Base-by-base conservation (phyloP, 2,329 filamentous ascomycete species). In the Colletotrichum cordylinicola region DNA sequence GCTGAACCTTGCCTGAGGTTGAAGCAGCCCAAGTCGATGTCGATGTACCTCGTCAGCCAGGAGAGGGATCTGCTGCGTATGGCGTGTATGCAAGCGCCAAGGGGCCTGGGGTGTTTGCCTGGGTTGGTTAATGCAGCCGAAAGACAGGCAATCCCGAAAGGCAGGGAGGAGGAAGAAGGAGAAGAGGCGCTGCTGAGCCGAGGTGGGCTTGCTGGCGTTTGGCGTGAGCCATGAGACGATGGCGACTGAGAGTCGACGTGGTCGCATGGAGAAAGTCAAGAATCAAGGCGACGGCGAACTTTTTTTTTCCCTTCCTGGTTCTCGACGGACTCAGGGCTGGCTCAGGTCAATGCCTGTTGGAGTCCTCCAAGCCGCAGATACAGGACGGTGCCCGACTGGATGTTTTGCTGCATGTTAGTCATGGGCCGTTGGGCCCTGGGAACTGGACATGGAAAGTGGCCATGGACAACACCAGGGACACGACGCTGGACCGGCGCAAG, bases 321-420 rank as follows among this genome's bases (percentile, higher is more conserved):
- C 39, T 43, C 21, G 56, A 55, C 58, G 61, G 66, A 58, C 60
- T 29, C 35, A 21, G n/a, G 43, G 24, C 67, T 27, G 33, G 39
- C 24, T 56, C 52, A 66, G 72, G 68, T 43, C 68, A 69, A 70
- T 66, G 72, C 68, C 31, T 67, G 69, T 72, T 67, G 72, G 72
- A 67, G 72, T 72, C 72, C 72, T 75, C 72, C 70, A 27, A 29
- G 21, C 70, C 35, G 65, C 70, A 60, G 61, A 61, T 55, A 24
- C 37, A 27, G 35, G n/a, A 43, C 48, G 29, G 35, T 24, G 72
- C 29, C 60, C 18, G 56, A 61, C 67, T 62, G 67, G 67, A 62
- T 27, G 31, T 31, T 43, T 61, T 69, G 52, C 67, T 70, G 48
- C 43, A 65, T 27, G 48, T 70, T 61, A 37, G 70, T 35, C 69